Evolutionary conservation across 371 early-diverging fungal species (phyloP).

Genomic region (Synchytrium microbalum): DNA sequence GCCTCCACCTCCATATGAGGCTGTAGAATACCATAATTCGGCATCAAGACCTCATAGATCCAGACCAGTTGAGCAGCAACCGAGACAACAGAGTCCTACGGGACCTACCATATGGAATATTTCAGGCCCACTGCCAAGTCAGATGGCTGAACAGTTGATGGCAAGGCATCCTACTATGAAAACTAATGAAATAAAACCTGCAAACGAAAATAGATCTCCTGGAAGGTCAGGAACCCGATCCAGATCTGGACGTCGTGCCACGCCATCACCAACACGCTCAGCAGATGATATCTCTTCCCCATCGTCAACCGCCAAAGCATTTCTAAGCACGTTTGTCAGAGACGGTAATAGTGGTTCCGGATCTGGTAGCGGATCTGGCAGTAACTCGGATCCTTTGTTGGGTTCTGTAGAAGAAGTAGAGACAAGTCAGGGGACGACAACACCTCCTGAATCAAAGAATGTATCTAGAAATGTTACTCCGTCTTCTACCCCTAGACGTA

Average conservation of each 20-base stretch:
- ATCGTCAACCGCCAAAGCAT: not conserved
- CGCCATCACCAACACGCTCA: not conserved
- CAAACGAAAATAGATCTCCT: no score
- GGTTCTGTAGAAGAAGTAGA: no score
- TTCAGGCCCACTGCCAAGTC: not conserved
- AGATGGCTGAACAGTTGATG: not conserved
- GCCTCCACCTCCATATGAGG: no score
- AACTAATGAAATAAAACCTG: not conserved
- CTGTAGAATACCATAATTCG: no score
- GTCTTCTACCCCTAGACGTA: no score
- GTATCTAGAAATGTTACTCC: no score
- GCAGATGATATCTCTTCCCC: no score
- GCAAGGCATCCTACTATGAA: not conserved
- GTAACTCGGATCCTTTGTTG: no score
- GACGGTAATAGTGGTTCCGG: not conserved
- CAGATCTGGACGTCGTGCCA: not conserved
- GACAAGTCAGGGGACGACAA: no score
- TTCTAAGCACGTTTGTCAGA: not conserved
- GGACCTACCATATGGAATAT: not conserved
- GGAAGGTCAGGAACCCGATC: not conserved
- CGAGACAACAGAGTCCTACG: not conserved
- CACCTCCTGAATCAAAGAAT: no score
- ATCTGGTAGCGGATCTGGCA: no score
- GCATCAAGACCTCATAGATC: not conserved
- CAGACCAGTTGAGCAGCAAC: not conserved